phyloP scores from a whole-genome alignment of 78 protist genomes.

The Protostelium mycophagum region DNA sequence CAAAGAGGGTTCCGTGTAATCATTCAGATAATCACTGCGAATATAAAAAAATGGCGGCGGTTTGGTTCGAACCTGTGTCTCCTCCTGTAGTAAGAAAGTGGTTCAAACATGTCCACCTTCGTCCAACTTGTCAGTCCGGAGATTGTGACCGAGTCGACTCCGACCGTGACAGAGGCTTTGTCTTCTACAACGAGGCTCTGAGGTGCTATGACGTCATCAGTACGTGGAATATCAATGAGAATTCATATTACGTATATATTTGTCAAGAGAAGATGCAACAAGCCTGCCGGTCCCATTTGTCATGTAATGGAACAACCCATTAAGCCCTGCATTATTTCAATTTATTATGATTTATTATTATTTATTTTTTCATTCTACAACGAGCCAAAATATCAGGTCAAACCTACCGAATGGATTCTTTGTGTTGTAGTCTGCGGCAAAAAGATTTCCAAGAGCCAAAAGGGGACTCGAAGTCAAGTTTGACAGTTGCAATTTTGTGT shows the following conservation, averaged over 20 bases:
- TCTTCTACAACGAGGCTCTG: background rate
- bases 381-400: too few relatives aligned
- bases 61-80: background rate
- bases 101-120: background rate
- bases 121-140: background rate
- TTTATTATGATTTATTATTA: background rate
- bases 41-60: too few relatives aligned
- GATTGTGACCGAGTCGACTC: background rate
- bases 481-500: background rate
- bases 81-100: background rate
- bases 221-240: too few relatives aligned
- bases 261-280: too few relatives aligned
- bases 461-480: background rate
- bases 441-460: background rate
- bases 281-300: background rate
- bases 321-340: background rate
- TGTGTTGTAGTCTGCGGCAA: background rate
- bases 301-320: background rate
- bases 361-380: too few relatives aligned
- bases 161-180: background rate
- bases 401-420: background rate
- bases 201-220: too few relatives aligned
- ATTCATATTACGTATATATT: too few relatives aligned
- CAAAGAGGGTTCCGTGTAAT: background rate
- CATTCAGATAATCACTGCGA: background rate